Percentiles rank a stretch among this genome's conserved stretches.
phyloP scores from a whole-genome alignment of 768 basidiomycete species.

The Mycena rosella region DNA sequence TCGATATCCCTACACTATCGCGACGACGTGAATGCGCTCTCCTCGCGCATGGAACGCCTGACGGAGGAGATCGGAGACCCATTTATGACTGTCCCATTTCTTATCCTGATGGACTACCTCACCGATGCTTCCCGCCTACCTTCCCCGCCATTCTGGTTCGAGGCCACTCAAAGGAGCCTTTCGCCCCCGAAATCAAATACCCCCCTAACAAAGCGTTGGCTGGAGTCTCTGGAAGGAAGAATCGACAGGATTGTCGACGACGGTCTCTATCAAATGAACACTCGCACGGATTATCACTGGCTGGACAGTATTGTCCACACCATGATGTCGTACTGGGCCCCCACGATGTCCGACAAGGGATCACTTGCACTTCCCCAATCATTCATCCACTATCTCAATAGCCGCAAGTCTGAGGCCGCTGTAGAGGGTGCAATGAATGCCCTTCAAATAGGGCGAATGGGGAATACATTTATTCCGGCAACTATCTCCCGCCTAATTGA shows the following conservation, averaged over 20 bases:
- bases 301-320: not conserved
- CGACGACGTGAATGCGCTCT: not conserved
- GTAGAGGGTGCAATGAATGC: not conserved
- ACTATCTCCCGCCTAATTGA: not conserved
- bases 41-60: not conserved
- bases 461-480: not conserved
- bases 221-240: not conserved
- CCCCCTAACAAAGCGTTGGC: not conserved
- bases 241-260: not conserved
- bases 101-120: constrained; percentile 1
- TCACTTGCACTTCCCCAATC: not conserved
- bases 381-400: constrained; percentile 1
- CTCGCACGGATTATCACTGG: not conserved
- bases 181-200: not conserved
- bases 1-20: not conserved
- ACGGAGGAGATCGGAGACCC: not conserved
- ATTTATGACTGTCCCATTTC: not conserved
- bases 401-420: not conserved
- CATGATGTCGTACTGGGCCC: constrained; percentile 4
- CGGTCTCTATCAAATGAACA: not conserved
- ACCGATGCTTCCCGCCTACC: not conserved
- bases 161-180: not conserved
- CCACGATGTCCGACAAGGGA: not conserved
- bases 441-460: not conserved
- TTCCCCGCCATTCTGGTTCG: constrained; percentile 3